Base-by-base conservation (phyloP, 257 asterid genomes). In the Solanum etuberosum region DNA sequence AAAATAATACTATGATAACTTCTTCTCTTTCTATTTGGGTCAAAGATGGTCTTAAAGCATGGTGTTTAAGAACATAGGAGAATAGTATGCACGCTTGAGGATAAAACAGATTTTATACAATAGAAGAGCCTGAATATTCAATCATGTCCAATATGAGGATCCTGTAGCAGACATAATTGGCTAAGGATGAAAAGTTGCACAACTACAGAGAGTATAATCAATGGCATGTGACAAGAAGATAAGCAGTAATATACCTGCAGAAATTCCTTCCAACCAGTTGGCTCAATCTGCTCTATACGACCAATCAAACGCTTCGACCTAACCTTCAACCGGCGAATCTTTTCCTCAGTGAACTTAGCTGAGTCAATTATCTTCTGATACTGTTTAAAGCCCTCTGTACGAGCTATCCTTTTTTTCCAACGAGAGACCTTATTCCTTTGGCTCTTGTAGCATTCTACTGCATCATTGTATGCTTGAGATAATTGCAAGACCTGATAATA, bases 241-340 rank as follows among this genome's bases (percentile, higher is more conserved):
- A 81, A 48, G 29, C 29, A 48, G 48, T 23, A 76, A 74, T 83
- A 77, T 90, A 97, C 99, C 98, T 95, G 98, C 90, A 95, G 92
- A 93, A 97, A 97, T 88, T 97, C 99, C 93, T 97, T 97, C 99
- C 99, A 97, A 81, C 99, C 99, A 89, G 99, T 95, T 67, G 99
- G 99, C 91, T 95, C 99, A 88, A 97, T 97, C 94, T 95, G 95
- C 93, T 93, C 96, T 85, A 97, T 92, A 89, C 99, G 96, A 88
- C 90, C 90, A 87, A 59, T 83, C 91, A 97, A 90, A 86, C 99
- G 99, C 59, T 92, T 92, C 23, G 99, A 93, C 91, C 99, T 94
- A 85, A 92, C 92, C 86, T 94, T 95, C 89, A 97, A 91, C 54
- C 97, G 96, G 85, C 94, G 93, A 83, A 97, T 95, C 93, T 97